Conservation (phyloP, 495 filamentous ascomycete genomes). For the Daldinia concentrica region DNA sequence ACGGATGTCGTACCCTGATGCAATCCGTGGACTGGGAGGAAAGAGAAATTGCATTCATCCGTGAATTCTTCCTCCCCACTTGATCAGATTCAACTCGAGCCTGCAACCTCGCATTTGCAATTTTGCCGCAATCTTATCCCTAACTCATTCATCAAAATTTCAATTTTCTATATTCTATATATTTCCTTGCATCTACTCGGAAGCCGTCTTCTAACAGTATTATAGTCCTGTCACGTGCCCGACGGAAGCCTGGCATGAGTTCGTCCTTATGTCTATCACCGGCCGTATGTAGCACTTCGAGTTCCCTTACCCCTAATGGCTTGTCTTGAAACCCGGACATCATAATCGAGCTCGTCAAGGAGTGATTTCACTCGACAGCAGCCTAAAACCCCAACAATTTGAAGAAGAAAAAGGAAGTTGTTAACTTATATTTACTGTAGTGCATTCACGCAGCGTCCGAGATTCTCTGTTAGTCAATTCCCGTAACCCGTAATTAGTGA, state of each 20-base stretch:
- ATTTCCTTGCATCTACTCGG: slow-evolving; percentile 9
- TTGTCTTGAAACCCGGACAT: neutral
- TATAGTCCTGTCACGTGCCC: slow-evolving; percentile 43
- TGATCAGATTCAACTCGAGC: slow-evolving; percentile 2
- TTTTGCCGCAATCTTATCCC: neutral
- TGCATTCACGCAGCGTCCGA: slow-evolving; percentile 76
- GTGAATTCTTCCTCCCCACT: slow-evolving; percentile 28
- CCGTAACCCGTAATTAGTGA: neutral
- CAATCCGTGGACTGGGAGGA: slow-evolving; percentile 12
- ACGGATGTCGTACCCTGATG: slow-evolving; percentile 5
- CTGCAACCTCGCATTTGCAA: neutral
- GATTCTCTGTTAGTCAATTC: slow-evolving; percentile 62
- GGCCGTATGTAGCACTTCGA: slow-evolving; percentile 14
- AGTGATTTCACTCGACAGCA: neutral
- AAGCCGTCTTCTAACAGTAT: slow-evolving; percentile 16
- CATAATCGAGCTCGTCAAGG: neutral
- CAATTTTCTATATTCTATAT: slow-evolving; percentile 1
- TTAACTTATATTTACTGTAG: neutral
- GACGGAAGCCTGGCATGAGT: slow-evolving; percentile 38
- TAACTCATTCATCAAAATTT: slow-evolving; percentile 7
- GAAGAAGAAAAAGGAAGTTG: neutral
- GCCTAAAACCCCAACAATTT: neutral
- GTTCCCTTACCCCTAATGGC: neutral
- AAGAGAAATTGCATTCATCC: slow-evolving; percentile 33
- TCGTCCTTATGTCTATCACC: slow-evolving; percentile 41